Conservation (phyloP, 768 basidiomycete species). For the Agrocybe praecox region DNA sequence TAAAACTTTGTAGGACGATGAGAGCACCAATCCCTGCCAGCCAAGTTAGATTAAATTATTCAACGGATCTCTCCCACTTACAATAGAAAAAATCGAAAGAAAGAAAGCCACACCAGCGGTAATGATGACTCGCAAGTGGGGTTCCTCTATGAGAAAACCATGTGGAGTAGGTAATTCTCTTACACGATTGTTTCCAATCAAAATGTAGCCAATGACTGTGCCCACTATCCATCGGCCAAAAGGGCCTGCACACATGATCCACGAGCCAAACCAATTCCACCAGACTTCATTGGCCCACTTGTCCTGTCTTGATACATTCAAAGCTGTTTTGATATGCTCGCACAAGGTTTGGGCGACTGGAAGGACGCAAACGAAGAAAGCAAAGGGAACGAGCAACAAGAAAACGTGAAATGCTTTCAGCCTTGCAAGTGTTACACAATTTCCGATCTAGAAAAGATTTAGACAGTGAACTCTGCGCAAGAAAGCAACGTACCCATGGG, state of each 20-base stretch:
- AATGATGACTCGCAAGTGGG: conserved; percentile 33
- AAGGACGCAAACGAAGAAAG: conserved; percentile 27
- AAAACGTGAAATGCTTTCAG: conserved; percentile 39
- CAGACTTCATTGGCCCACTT: conserved; percentile 32
- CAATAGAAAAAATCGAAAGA: conserved; percentile 38
- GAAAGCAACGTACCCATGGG: conserved; percentile 36
- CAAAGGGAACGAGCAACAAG: conserved; percentile 31
- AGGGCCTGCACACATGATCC: conserved; percentile 45
- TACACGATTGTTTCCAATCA: conserved; percentile 22
- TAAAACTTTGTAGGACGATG: conserved; percentile 26
- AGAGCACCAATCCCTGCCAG: conserved; percentile 29
- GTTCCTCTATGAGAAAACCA: conserved; percentile 35
- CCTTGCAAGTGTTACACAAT: conserved; percentile 39
- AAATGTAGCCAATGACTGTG: conserved; percentile 33
- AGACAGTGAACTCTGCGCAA: neutral
- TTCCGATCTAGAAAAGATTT: conserved; percentile 33
- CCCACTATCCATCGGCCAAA: conserved; percentile 44
- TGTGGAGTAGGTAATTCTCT: conserved; percentile 15
- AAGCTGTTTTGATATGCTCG: conserved; percentile 29
- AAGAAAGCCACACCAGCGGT: conserved; percentile 25
- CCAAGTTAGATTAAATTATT: neutral
- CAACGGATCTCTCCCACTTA: conserved; percentile 17
- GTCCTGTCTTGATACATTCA: conserved; percentile 28
- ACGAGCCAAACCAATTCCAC: conserved; percentile 48
- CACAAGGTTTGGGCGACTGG: conserved; percentile 30